Evolutionary conservation across 169 alveolate genomes (phyloP).

Genomic region (Eimeria praecox): DNA sequence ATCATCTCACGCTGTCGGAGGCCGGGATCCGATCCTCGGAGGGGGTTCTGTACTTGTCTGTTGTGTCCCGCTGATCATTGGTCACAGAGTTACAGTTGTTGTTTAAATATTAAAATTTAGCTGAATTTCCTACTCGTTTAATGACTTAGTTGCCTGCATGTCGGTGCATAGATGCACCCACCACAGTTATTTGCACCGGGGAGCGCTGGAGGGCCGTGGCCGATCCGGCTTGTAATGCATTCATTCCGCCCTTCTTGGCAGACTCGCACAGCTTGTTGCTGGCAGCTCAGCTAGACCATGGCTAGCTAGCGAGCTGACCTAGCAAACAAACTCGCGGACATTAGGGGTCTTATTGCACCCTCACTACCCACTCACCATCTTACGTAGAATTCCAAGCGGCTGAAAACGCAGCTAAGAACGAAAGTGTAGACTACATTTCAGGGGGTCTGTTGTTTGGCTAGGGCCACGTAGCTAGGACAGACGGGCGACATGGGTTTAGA

Average conservation of each 20-base stretch:
- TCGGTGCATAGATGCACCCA: neutral
- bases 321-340: neutral
- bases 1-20: conserved; percentile 49
- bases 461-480: neutral
- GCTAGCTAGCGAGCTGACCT: conserved; percentile 4
- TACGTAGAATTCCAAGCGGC: neutral
- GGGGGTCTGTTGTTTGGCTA: neutral
- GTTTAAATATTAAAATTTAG: neutral
- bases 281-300: neutral
- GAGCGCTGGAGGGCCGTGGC: neutral
- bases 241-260: conserved; percentile 23
- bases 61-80: conserved; percentile 35
- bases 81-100: neutral
- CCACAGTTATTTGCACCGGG: conserved; percentile 15
- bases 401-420: neutral
- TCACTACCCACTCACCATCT: neutral
- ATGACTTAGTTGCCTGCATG: neutral
- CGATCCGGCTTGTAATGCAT: neutral
- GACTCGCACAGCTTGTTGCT: conserved; percentile 33
- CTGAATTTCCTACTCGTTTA: neutral
- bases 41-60: conserved; percentile 38
- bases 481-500: neutral
- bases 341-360: neutral
- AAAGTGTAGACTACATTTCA: neutral
- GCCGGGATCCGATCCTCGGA: conserved; percentile 63